A percentile compares a stretch with the other conserved stretches of the same genome.
Conservation (phyloP, 768 basidiomycete genomes). For the Boletus fagicola region DNA sequence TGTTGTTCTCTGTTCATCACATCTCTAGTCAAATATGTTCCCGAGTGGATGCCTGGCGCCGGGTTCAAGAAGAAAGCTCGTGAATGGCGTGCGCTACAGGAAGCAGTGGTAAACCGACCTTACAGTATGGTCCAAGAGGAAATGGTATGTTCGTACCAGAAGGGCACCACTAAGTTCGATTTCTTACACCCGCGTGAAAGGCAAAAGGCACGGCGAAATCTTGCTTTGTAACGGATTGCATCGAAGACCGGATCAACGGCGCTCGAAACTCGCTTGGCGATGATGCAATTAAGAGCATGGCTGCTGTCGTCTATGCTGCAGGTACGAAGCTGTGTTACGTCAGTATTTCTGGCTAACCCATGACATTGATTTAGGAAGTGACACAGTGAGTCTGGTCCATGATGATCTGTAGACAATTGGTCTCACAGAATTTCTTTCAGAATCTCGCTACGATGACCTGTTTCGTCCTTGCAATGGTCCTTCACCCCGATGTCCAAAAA, state of each 20-base stretch:
- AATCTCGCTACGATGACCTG: conserved; percentile 5
- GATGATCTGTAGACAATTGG: too few relatives aligned
- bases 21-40: background rate
- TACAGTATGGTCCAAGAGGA: conserved; percentile 3
- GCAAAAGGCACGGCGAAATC: background rate
- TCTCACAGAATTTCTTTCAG: background rate
- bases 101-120: conserved; percentile 2
- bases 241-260: conserved; percentile 3
- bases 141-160: background rate
- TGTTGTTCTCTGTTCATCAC: background rate
- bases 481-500: background rate
- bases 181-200: background rate
- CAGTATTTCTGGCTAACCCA: background rate
- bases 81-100: conserved; percentile 6
- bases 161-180: background rate
- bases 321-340: background rate
- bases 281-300: conserved; percentile 6
- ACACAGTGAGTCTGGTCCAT: background rate
- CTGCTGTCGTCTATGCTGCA: conserved; percentile 6
- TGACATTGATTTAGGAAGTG: background rate
- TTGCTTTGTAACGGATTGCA: conserved; percentile 4
- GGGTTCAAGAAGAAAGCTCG: conserved; percentile 5
- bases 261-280: background rate
- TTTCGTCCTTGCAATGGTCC: conserved; percentile 2
- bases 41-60: conserved; percentile 3